A percentile compares a stretch with the other conserved stretches of the same genome.
Evolutionary conservation across 768 basidiomycete genomes (phyloP).

Genomic region (Boletus eberwhitei): DNA sequence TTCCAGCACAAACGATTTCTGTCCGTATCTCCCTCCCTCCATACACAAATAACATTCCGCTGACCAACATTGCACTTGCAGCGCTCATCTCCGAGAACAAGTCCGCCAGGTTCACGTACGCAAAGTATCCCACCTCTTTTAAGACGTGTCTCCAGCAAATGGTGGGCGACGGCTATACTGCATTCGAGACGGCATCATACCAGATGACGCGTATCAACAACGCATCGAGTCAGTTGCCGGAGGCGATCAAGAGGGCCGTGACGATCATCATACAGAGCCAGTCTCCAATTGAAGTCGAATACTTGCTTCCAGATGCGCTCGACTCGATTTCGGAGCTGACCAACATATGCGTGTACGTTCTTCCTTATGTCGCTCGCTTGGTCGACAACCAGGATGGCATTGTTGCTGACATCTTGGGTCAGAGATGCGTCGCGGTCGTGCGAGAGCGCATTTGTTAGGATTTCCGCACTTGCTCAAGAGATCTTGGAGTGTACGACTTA

Average conservation of each 20-base stretch:
- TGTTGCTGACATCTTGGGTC: not conserved
- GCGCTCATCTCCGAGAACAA: slow-evolving; percentile 12
- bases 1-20: slow-evolving; percentile 15
- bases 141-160: slow-evolving; percentile 23
- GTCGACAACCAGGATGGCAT: not conserved
- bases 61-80: not conserved
- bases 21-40: not conserved
- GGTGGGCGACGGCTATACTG: slow-evolving; percentile 21
- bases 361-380: too few relatives aligned
- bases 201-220: slow-evolving; percentile 22
- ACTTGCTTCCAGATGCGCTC: slow-evolving; percentile 17
- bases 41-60: not conserved
- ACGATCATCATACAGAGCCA: slow-evolving; percentile 11
- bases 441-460: slow-evolving; percentile 10
- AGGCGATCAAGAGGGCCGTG: slow-evolving; percentile 15
- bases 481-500: slow-evolving; percentile 19
- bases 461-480: slow-evolving; percentile 18
- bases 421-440: slow-evolving; percentile 17
- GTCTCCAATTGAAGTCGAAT: slow-evolving; percentile 10
- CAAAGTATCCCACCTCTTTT: slow-evolving; percentile 20
- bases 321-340: slow-evolving; percentile 18
- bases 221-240: slow-evolving; percentile 15
- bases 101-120: slow-evolving; percentile 6
- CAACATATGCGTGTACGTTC: slow-evolving; percentile 15
- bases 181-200: slow-evolving; percentile 18